Percentiles rank a stretch among this genome's conserved stretches.
phyloP scores from a whole-genome alignment of 306 rosid genomes.

The Clitoria ternatea region DNA sequence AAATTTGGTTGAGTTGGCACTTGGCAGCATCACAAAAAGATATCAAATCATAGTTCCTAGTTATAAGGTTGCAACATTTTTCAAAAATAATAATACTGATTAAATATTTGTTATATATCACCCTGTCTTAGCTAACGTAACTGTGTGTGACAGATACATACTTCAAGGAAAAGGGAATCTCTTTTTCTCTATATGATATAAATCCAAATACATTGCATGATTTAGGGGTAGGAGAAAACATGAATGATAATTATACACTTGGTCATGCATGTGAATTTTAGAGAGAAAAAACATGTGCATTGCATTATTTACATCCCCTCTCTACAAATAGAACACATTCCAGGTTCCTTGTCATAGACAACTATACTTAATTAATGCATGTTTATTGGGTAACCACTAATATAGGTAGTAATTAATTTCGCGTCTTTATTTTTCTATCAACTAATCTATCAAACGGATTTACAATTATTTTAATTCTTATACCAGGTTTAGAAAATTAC shows the following conservation, averaged over 20 bases:
- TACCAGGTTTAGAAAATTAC: too few species aligned
- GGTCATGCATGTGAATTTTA: too few species aligned
- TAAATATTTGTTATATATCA: neutral
- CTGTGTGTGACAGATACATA: constrained; percentile 15
- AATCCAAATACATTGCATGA: constrained; percentile 25
- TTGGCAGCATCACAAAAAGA: constrained; percentile 11
- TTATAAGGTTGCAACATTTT: neutral
- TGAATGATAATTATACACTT: neutral
- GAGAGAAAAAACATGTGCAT: constrained; percentile 9
- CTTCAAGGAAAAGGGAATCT: constrained; percentile 10
- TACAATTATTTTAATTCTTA: too few species aligned
- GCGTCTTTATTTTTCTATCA: neutral
- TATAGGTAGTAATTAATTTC: neutral
- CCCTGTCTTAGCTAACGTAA: neutral
- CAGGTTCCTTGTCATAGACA: neutral
- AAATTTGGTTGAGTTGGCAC: constrained; percentile 29
- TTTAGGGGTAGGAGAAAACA: neutral
- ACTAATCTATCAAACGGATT: too few species aligned
- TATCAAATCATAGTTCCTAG: neutral
- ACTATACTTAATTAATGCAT: neutral
- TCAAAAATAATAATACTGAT: neutral
- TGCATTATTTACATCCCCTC: neutral
- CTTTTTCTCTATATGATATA: neutral
- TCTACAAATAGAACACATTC: neutral
- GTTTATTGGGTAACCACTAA: neutral